A percentile compares a stretch with the other conserved stretches of the same genome.
Conservation (phyloP, 2,329 filamentous ascomycete species). For the Diaporthe sp. region DNA sequence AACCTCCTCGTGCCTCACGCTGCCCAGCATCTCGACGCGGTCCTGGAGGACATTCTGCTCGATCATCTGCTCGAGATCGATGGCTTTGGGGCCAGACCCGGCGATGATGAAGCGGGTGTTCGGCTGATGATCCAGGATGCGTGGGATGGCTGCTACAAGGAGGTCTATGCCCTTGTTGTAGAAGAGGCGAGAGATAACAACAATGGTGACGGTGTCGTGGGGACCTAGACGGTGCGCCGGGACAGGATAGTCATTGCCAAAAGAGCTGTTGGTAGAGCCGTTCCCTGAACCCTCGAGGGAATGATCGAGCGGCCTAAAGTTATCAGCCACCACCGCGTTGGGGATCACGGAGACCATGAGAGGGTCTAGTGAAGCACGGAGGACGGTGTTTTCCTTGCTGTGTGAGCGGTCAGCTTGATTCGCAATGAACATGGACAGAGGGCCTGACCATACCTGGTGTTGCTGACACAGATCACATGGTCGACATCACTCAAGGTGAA, state of each 20-base stretch:
- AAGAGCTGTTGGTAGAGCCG: constrained; percentile 48
- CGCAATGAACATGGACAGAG: background rate
- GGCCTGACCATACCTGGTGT: constrained; percentile 82
- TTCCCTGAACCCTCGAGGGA: constrained; percentile 42
- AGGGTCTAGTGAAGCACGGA: constrained; percentile 93
- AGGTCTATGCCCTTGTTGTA: constrained; percentile 99
- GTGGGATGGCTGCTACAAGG: constrained; percentile 94
- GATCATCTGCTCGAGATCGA: constrained; percentile 98
- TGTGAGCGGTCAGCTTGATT: constrained; percentile 41
- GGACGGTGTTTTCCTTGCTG: constrained; percentile 97
- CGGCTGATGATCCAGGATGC: constrained; percentile 88
- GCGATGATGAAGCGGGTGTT: constrained; percentile 98
- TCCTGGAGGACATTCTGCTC: constrained; percentile 95
- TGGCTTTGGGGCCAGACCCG: constrained; percentile 95
- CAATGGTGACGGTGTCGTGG: constrained; percentile 91
- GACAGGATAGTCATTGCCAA: constrained; percentile 54
- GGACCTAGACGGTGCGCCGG: constrained; percentile 81
- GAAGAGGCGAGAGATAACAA: constrained; percentile 96
- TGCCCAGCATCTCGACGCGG: constrained; percentile 90
- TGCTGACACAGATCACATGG: constrained; percentile 97
- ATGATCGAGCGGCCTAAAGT: constrained; percentile 83
- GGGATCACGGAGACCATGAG: constrained; percentile 98
- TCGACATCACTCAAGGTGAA: constrained; percentile 97
- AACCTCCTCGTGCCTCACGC: constrained; percentile 95
- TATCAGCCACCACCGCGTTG: constrained; percentile 96